Evolutionary conservation across 495 filamentous ascomycete species (phyloP).

Genomic region (Hypoxylon lienhwacheense): DNA sequence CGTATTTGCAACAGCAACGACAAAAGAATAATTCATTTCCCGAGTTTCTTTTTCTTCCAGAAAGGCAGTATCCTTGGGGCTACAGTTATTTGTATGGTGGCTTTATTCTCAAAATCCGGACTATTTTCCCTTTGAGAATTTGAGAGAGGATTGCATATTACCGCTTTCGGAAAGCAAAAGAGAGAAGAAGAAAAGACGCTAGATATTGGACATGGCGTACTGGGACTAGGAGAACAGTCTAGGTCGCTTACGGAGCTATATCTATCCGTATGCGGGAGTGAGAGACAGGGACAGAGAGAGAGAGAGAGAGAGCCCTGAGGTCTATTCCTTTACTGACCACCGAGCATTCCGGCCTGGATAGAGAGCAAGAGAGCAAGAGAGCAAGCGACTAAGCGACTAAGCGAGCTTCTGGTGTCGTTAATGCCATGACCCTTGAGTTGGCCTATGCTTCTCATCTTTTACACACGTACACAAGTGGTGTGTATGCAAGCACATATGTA

Average conservation of each 20-base stretch:
- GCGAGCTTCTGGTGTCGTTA: constrained; percentile 3
- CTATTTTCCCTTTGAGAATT: constrained; percentile 13
- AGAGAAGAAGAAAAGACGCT: constrained; percentile 19
- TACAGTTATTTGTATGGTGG: constrained; percentile 40
- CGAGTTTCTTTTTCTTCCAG: constrained; percentile 16
- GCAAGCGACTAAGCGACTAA: too few relatives aligned
- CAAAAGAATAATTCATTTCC: constrained; percentile 31
- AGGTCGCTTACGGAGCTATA: constrained; percentile 30
- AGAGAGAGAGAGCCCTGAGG: constrained; percentile 3
- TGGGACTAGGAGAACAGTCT: constrained; percentile 15
- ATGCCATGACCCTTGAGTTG: background rate
- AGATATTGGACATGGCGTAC: constrained; percentile 16
- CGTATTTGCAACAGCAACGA: constrained; percentile 17
- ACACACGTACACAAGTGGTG: too few relatives aligned
- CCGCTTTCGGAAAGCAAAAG: constrained; percentile 38
- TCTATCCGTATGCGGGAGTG: constrained; percentile 36
- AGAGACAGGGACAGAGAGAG: constrained; percentile 4
- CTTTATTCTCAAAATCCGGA: constrained; percentile 25
- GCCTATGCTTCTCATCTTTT: too few relatives aligned
- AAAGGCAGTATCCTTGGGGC: constrained; percentile 30
- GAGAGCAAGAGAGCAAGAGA: constrained; percentile 1
- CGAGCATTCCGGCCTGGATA: constrained; percentile 31
- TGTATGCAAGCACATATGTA: background rate
- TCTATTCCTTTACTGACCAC: constrained; percentile 22
- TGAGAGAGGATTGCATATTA: constrained; percentile 29